Conservation (phyloP, 2,329 filamentous ascomycete species). For the Diaporthe sp. region DNA sequence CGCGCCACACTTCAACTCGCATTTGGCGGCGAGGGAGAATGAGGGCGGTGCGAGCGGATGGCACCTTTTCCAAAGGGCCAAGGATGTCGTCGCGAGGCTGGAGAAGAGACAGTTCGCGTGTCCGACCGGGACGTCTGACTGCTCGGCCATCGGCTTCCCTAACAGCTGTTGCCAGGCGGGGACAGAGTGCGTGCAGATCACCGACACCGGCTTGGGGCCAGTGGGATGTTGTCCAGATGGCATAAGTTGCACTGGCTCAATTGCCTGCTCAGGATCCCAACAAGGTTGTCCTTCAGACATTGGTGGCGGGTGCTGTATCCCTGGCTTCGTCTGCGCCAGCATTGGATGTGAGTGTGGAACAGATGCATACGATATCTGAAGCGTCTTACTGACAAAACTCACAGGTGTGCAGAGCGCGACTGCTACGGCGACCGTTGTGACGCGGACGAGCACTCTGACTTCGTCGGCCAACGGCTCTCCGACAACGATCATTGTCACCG, state of each 20-base stretch:
- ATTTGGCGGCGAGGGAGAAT: constrained; percentile 32
- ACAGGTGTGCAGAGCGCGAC: constrained; percentile 53
- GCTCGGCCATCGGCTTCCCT: constrained; percentile 73
- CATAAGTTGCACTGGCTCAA: constrained; percentile 72
- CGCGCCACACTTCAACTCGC: constrained; percentile 58
- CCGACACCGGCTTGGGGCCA: constrained; percentile 73
- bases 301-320: constrained; percentile 83
- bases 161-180: constrained; percentile 80
- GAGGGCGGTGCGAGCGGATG: constrained; percentile 40
- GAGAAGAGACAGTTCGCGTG: constrained; percentile 74
- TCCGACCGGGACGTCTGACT: constrained; percentile 75
- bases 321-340: constrained; percentile 78
- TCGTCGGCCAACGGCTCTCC: constrained; percentile 53
- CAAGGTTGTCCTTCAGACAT: constrained; percentile 75
- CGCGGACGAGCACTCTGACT: constrained; percentile 54
- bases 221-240: constrained; percentile 83
- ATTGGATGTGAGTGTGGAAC: constrained; percentile 75
- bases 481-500: constrained; percentile 58
- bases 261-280: constrained; percentile 72
- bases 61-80: constrained; percentile 59
- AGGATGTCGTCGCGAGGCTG: constrained; percentile 62
- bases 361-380: background rate
- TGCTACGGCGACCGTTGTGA: constrained; percentile 42
- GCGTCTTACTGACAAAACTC: constrained; percentile 21
- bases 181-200: constrained; percentile 76